Conservation (phyloP, 1,139 yeast species). For the Debaryomyces coudertii region DNA sequence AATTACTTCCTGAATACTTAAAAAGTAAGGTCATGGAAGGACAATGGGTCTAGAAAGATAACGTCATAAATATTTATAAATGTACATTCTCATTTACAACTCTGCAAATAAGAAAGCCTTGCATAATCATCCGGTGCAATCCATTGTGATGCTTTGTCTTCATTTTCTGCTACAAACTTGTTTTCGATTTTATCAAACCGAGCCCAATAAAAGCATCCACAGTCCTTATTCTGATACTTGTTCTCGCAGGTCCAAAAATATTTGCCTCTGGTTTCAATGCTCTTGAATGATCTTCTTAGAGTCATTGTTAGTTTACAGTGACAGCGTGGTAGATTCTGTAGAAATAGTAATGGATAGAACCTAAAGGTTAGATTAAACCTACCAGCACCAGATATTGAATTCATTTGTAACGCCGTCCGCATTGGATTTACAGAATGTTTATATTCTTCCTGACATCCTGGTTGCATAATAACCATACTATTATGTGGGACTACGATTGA, state of each 20-base stretch:
- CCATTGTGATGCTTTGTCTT: constrained; percentile 32
- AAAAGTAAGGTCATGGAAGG: constrained; percentile 9
- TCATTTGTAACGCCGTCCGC: constrained; percentile 36
- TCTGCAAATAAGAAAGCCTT: background rate
- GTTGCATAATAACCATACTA: constrained; percentile 67
- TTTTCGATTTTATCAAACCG: constrained; percentile 34
- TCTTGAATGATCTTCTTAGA: constrained; percentile 49
- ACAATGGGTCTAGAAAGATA: constrained; percentile 1
- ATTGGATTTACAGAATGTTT: constrained; percentile 52
- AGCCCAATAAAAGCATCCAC: constrained; percentile 54
- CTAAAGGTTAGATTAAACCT: constrained; percentile 70
- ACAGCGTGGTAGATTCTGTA: constrained; percentile 52
- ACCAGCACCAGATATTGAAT: constrained; percentile 50
- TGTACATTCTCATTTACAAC: background rate
- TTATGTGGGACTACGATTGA: constrained; percentile 68
- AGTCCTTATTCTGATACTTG: constrained; percentile 41
- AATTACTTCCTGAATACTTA: constrained; percentile 7
- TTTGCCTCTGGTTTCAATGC: constrained; percentile 45
- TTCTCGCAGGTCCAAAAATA: constrained; percentile 58
- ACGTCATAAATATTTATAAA: background rate
- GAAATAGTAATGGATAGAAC: constrained; percentile 43
- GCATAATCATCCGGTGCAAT: constrained; percentile 32
- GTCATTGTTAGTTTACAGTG: constrained; percentile 50
- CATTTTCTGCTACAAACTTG: constrained; percentile 27
- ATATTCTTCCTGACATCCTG: constrained; percentile 74